These are phyloP conservation scores for Verticillium dahliae DNA, from an alignment of 2,329 filamentous ascomycete genomes.

Conservation along the genomic window DNA sequence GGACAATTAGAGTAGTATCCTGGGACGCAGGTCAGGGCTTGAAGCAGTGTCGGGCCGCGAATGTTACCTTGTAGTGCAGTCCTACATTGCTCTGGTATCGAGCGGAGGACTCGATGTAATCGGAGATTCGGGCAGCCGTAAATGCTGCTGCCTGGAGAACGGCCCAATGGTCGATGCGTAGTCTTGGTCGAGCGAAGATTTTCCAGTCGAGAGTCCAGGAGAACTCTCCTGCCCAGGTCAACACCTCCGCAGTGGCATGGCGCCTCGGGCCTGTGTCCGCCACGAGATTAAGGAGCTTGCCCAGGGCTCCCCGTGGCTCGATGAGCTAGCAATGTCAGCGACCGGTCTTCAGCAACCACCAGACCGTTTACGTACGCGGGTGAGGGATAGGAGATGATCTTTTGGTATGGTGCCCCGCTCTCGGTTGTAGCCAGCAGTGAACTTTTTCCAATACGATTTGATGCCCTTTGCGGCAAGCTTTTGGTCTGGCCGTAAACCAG, in stretches of 20 bases:
- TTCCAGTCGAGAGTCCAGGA: neutral
- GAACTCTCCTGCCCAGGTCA: neutral
- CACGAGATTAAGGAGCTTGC: neutral
- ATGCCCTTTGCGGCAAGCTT: neutral
- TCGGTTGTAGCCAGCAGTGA: neutral
- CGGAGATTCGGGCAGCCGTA: neutral
- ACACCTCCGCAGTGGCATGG: neutral
- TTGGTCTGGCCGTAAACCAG: neutral
- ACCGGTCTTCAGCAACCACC: neutral
- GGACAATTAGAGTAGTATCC: neutral
- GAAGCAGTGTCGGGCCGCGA: neutral
- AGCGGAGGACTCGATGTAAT: neutral
- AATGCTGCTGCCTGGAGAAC: neutral
- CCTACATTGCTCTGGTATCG: neutral
- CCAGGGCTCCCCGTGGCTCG: neutral
- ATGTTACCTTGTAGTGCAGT: neutral
- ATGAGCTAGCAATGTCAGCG: neutral
- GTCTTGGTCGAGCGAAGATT: neutral
- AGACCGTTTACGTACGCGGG: neutral
- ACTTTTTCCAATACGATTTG: neutral
- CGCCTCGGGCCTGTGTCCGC: neutral
- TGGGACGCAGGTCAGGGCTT: neutral
- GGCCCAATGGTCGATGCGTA: neutral
- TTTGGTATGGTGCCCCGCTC: neutral
- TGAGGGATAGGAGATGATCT: neutral